These are phyloP conservation scores for Scopulariopsis brevicaulis DNA, from an alignment of 2,329 filamentous ascomycete species.

Conservation along the genomic window DNA sequence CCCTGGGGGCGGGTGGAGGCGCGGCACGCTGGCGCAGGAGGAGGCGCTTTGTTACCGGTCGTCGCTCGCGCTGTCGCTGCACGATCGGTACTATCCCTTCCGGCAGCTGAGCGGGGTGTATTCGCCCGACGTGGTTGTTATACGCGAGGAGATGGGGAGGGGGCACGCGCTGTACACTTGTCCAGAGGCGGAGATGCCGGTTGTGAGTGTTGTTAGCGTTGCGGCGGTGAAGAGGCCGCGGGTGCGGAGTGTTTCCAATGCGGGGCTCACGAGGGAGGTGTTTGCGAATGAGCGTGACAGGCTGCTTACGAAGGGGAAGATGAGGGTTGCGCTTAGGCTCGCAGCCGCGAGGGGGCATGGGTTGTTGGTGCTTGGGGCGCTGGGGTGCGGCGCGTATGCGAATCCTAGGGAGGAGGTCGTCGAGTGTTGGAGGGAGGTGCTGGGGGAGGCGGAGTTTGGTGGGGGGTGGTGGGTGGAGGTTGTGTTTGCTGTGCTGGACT, in stretches of 20 bases:
- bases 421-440: constrained; percentile 47
- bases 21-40: constrained; percentile 54
- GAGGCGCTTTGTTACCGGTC: constrained; percentile 57
- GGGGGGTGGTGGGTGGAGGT: constrained; percentile 54
- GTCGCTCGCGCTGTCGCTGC: constrained; percentile 36
- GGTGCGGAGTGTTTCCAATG: not conserved
- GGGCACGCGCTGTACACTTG: constrained; percentile 31
- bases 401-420: constrained; percentile 55
- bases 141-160: constrained; percentile 34
- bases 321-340: constrained; percentile 47
- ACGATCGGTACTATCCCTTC: constrained; percentile 40
- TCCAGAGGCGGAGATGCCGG: constrained; percentile 24
- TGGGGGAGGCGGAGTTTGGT: constrained; percentile 47
- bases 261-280: constrained; percentile 9
- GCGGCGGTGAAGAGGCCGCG: constrained; percentile 38
- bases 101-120: constrained; percentile 38
- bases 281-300: constrained; percentile 32
- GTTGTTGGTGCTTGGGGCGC: constrained; percentile 52
- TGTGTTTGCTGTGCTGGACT: constrained; percentile 50
- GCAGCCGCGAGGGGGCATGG: constrained; percentile 44
- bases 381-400: constrained; percentile 57
- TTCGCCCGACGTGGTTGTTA: constrained; percentile 46
- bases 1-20: constrained; percentile 53
- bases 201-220: constrained; percentile 48
- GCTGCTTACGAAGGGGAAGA: constrained; percentile 49